Conservation (phyloP, 306 rosid species). For the Cicer pinnatifidum region DNA sequence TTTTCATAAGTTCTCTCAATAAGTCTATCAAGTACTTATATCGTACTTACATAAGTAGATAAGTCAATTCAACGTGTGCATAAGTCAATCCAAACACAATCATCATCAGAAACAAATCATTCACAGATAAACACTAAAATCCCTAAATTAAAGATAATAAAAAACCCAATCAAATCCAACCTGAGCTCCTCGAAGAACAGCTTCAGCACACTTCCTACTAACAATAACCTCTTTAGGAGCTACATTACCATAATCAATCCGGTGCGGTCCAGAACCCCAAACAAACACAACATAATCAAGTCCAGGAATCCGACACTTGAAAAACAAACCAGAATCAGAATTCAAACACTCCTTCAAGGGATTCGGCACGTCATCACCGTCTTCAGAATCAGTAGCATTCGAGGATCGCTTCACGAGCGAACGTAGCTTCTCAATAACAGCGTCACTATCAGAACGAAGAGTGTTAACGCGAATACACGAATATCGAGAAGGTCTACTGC, state of each 20-base stretch:
- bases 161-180: slow-evolving; percentile 43
- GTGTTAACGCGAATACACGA: slow-evolving; percentile 87
- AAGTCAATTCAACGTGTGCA: no score
- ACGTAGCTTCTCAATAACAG: slow-evolving; percentile 60
- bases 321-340: slow-evolving; percentile 40
- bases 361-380: slow-evolving; percentile 30
- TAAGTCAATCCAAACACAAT: no score
- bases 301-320: slow-evolving; percentile 71
- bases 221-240: slow-evolving; percentile 85
- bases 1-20: no score
- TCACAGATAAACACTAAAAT: neutral
- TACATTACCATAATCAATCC: slow-evolving; percentile 62
- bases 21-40: no score
- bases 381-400: slow-evolving; percentile 4
- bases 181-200: slow-evolving; percentile 98
- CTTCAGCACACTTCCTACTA: slow-evolving; percentile 95
- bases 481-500: slow-evolving; percentile 86
- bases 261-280: slow-evolving; percentile 85
- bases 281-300: slow-evolving; percentile 80
- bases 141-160: neutral
- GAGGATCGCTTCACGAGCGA: slow-evolving; percentile 45
- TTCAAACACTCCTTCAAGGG: slow-evolving; percentile 44
- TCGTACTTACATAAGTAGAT: no score
- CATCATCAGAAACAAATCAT: slow-evolving; percentile 33
- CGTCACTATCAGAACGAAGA: slow-evolving; percentile 63